These are phyloP conservation scores for Xerocomus brunneocitrinus DNA, from an alignment of 768 basidiomycete genomes.

Conservation along the genomic window DNA sequence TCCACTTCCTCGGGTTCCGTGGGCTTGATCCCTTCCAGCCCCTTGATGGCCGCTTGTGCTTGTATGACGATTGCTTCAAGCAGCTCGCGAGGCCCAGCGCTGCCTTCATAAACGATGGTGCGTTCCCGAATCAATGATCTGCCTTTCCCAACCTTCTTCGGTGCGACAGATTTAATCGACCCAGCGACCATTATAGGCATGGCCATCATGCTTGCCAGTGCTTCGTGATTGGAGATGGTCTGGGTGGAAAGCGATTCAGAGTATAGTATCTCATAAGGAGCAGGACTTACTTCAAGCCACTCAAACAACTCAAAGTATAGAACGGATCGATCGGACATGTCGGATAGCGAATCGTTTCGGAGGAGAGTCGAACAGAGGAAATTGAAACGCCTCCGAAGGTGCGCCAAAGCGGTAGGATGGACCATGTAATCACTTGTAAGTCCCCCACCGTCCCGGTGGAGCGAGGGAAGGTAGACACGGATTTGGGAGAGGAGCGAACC, in stretches of 20 bases:
- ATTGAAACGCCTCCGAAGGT: conserved; percentile 88
- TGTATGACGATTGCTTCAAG: conserved; percentile 91
- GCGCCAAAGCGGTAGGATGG: conserved; percentile 89
- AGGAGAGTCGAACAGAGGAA: conserved; percentile 80
- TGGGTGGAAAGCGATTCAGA: conserved; percentile 28
- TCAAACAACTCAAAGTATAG: conserved; percentile 88
- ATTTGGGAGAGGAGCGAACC: conserved; percentile 64
- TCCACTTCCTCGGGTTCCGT: conserved; percentile 49
- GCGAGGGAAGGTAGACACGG: conserved; percentile 78
- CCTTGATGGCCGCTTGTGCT: conserved; percentile 87
- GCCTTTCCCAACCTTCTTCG: conserved; percentile 47
- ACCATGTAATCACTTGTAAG: conserved; percentile 85
- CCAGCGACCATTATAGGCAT: conserved; percentile 92
- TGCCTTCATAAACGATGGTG: conserved; percentile 85
- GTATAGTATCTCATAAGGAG: not conserved
- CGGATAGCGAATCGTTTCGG: conserved; percentile 87
- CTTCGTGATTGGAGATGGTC: conserved; percentile 93
- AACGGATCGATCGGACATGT: conserved; percentile 85
- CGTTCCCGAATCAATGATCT: conserved; percentile 66
- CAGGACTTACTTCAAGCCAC: conserved; percentile 75
- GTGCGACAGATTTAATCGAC: conserved; percentile 58
- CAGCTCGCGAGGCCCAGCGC: conserved; percentile 85
- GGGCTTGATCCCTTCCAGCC: conserved; percentile 62
- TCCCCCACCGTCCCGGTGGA: conserved; percentile 70
- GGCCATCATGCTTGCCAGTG: conserved; percentile 91